phyloP scores from a whole-genome alignment of 2,329 filamentous ascomycete species.

The Nemania abortiva region DNA sequence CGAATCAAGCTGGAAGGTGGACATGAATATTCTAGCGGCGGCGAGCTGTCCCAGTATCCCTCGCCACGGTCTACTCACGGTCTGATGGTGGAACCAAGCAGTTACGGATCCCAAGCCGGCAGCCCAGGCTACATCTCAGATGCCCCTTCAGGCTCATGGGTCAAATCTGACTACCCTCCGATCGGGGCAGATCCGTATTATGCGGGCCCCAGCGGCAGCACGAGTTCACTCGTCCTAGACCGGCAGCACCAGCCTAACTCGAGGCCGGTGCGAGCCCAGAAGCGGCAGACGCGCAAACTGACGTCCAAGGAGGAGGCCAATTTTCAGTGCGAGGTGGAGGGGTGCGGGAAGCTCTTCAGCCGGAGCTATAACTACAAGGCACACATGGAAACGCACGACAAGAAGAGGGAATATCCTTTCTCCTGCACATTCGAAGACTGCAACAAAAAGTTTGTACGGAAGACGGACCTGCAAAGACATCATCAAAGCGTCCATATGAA shows the following conservation, averaged over 20 bases:
- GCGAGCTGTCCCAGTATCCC: slow-evolving; percentile 57
- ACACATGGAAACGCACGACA: slow-evolving; percentile 86
- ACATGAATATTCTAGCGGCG: slow-evolving; percentile 53
- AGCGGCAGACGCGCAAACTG: slow-evolving; percentile 61
- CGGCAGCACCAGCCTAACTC: slow-evolving; percentile 48
- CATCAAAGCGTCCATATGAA: slow-evolving; percentile 79
- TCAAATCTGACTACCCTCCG: slow-evolving; percentile 55
- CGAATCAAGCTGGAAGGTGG: slow-evolving; percentile 57
- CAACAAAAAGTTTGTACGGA: slow-evolving; percentile 81
- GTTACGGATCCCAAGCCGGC: slow-evolving; percentile 48
- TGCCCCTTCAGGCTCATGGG: slow-evolving; percentile 54
- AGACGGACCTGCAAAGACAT: slow-evolving; percentile 78
- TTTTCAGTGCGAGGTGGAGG: slow-evolving; percentile 74
- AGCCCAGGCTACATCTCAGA: slow-evolving; percentile 56
- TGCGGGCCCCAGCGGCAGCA: slow-evolving; percentile 42
- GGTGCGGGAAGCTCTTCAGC: slow-evolving; percentile 84
- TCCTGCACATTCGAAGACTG: slow-evolving; percentile 75
- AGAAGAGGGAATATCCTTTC: slow-evolving; percentile 77
- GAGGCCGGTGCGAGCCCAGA: slow-evolving; percentile 51
- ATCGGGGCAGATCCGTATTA: slow-evolving; percentile 53
- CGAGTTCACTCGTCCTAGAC: slow-evolving; percentile 46
- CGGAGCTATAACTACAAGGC: slow-evolving; percentile 88
- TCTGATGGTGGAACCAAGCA: slow-evolving; percentile 49
- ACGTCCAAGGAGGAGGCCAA: slow-evolving; percentile 78
- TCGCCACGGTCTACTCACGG: slow-evolving; percentile 56